These are phyloP conservation scores for Diplotaxis tenuifolia DNA, from an alignment of 345 rosid genomes.

Conservation along the genomic window DNA sequence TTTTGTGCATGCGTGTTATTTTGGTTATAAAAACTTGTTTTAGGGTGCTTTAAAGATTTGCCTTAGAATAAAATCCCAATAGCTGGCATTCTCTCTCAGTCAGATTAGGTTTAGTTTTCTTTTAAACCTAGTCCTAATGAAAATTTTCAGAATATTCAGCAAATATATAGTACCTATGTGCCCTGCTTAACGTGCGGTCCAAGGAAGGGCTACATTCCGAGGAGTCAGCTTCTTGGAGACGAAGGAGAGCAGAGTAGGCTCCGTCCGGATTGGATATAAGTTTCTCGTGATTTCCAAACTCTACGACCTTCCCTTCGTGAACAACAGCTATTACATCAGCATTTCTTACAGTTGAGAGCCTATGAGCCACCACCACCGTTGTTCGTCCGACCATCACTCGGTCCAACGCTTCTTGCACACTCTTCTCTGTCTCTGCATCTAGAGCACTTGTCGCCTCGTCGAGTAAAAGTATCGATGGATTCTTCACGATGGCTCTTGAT, in stretches of 20 bases:
- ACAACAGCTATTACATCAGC: conserved; percentile 88
- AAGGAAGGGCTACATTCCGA: conserved; percentile 59
- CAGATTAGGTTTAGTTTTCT: not conserved
- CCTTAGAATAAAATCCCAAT: too few relatives aligned
- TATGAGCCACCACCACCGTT: conserved; percentile 82
- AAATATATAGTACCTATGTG: conserved; percentile 62
- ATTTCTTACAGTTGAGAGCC: conserved; percentile 86
- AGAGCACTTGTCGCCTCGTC: conserved; percentile 98
- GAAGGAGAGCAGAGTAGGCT: conserved; percentile 67
- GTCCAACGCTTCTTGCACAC: conserved; percentile 91
- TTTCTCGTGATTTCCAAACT: conserved; percentile 86
- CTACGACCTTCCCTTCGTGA: conserved; percentile 72
- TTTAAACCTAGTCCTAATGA: not conserved
- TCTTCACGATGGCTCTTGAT: conserved; percentile 83
- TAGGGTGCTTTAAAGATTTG: too few relatives aligned
- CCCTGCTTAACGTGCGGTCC: conserved; percentile 50
- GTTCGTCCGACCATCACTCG: conserved; percentile 94
- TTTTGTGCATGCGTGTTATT: too few relatives aligned
- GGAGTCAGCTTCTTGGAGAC: conserved; percentile 71
- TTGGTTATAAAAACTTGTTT: too few relatives aligned
- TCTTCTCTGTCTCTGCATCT: conserved; percentile 90
- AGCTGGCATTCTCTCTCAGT: too few relatives aligned
- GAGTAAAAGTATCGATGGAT: conserved; percentile 80
- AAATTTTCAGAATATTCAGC: not conserved
- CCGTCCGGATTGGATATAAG: conserved; percentile 65